Evolutionary conservation across 2,329 filamentous ascomycete species (phyloP).

Genomic region (Beauveria sp.): DNA sequence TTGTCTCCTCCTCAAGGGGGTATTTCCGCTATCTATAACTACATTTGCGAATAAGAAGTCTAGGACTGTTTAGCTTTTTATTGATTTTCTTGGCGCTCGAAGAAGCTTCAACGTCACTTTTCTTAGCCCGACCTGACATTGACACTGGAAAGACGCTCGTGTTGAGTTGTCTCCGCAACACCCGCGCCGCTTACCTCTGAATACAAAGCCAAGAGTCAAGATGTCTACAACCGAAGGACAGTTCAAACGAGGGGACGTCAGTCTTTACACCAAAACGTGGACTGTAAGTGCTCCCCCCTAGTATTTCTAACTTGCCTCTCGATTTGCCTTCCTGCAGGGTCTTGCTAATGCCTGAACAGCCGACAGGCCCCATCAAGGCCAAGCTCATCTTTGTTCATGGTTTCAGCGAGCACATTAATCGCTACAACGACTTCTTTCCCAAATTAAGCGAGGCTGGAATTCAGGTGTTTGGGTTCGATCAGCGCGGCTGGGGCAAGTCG

Average conservation of each 20-base stretch:
- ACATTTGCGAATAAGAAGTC: background rate
- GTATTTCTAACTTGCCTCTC: background rate
- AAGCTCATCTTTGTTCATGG: constrained; percentile 80
- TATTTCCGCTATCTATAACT: background rate
- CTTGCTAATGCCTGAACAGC: constrained; percentile 29
- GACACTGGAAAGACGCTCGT: background rate
- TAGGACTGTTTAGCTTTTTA: background rate
- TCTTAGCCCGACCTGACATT: background rate
- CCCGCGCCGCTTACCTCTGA: background rate
- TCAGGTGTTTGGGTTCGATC: constrained; percentile 71
- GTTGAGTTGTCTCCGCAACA: background rate
- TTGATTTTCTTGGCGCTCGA: background rate
- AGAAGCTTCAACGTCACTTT: background rate
- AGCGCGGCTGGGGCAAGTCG: constrained; percentile 80
- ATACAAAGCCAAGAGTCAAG: background rate
- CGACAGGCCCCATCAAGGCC: constrained; percentile 51
- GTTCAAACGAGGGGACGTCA: constrained; percentile 36
- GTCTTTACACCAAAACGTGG: constrained; percentile 51
- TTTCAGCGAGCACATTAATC: constrained; percentile 78
- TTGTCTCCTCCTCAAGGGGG: background rate
- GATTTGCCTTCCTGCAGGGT: background rate
- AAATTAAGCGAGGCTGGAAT: constrained; percentile 64
- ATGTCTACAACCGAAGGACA: constrained; percentile 37
- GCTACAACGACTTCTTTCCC: constrained; percentile 69
- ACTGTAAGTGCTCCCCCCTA: constrained; percentile 34